Conservation (phyloP, 2,329 filamentous ascomycete genomes). For the Nemania serpens region DNA sequence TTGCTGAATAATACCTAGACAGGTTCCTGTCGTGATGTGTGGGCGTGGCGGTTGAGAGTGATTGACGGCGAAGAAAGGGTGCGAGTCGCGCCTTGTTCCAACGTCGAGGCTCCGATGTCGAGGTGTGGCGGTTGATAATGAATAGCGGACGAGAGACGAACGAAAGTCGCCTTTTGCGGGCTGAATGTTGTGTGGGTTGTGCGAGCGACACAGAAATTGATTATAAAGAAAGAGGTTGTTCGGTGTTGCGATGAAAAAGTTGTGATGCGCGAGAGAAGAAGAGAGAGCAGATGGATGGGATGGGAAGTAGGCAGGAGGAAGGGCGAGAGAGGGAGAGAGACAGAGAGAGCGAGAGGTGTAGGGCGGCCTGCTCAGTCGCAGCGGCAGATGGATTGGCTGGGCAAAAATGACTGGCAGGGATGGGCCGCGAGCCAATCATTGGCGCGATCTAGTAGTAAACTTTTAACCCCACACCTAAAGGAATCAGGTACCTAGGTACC, state of each 20-base stretch:
- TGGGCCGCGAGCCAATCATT: constrained; percentile 14
- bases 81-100: constrained; percentile 2
- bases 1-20: background rate
- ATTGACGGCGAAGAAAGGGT: background rate
- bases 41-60: background rate
- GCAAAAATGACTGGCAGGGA: constrained; percentile 11
- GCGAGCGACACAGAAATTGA: constrained; percentile 1
- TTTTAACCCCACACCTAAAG: background rate
- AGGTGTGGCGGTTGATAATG: background rate
- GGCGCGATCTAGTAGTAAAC: background rate
- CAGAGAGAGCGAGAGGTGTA: constrained; percentile 10
- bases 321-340: background rate
- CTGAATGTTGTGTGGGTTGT: constrained; percentile 23
- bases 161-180: background rate
- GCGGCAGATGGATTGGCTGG: constrained; percentile 8
- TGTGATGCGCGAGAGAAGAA: constrained; percentile 1
- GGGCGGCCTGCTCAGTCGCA: constrained; percentile 9
- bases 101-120: constrained; percentile 2
- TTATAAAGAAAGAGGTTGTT: constrained; percentile 18
- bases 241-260: constrained; percentile 10
- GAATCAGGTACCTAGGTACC: background rate
- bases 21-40: background rate
- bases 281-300: background rate
- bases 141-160: constrained; percentile 8
- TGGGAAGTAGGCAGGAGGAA: constrained; percentile 4